Conservation (phyloP, 306 rosid species). For the Vigna mungo region DNA sequence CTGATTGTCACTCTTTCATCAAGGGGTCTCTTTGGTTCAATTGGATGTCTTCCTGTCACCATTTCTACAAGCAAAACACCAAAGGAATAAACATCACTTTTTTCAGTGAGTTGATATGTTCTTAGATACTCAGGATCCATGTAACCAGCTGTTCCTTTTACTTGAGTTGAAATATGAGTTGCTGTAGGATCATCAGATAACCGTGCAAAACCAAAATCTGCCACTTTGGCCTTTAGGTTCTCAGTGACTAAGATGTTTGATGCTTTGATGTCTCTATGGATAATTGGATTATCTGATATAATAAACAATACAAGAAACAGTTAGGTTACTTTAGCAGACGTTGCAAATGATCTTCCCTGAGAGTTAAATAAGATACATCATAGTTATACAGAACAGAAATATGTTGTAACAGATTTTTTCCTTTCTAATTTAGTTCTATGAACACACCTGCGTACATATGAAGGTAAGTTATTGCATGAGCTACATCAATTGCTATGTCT, state of each 20-base stretch:
- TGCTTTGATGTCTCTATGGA: conserved; percentile 93
- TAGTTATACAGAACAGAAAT: neutral
- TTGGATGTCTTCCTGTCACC: conserved; percentile 85
- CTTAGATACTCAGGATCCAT: conserved; percentile 94
- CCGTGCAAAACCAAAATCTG: conserved; percentile 96
- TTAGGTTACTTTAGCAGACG: conserved; percentile 10
- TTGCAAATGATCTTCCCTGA: conserved; percentile 1
- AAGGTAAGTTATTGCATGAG: conserved; percentile 96
- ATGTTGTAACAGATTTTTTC: neutral
- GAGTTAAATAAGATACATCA: neutral
- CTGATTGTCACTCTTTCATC: conserved; percentile 79
- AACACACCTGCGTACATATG: conserved; percentile 85
- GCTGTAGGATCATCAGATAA: conserved; percentile 67
- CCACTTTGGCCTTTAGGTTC: conserved; percentile 89
- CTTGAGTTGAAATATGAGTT: conserved; percentile 88
- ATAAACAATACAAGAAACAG: conserved; percentile 3
- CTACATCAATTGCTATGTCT: conserved; percentile 93
- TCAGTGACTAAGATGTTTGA: conserved; percentile 89
- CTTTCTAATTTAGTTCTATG: conserved; percentile 12
- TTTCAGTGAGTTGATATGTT: conserved; percentile 91
- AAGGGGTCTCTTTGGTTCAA: conserved; percentile 62
- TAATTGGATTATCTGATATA: conserved; percentile 81
- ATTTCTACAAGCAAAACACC: conserved; percentile 93
- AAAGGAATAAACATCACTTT: conserved; percentile 96
- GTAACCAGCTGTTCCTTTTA: conserved; percentile 98